Evolutionary conservation across 441 rosid genomes (phyloP), one percentile per base, ranked within the genome.

Genomic region (Aquilaria agallochum): DNA sequence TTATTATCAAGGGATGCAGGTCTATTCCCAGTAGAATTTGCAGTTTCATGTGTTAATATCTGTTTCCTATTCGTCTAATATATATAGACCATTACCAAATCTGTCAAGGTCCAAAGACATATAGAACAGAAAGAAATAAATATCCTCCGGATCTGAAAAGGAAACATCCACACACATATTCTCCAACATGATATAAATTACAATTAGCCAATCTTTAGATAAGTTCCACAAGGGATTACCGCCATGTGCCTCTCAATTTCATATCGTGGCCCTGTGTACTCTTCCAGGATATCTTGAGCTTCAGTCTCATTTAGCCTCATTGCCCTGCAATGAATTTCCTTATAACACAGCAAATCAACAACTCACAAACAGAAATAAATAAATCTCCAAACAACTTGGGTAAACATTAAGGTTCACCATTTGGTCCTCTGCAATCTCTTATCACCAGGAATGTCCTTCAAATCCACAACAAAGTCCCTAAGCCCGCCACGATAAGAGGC

Each of bases 391-490:
- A 67, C n/a, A 58, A 52, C 15, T 45, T 30, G 47, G n/a, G 66
- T 33, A 44, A 42, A 48, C 33, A 13, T 32, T 62, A 58, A 62
- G 45, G 52, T 58, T 67, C 75, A 90, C 98, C 98, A 93, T 88
- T 83, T 86, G 31, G 97, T 90, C 78, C 88, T 85, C 66, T 90
- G 97, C 74, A 93, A 80, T 62, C 81, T 83, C 82, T 83, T 90
- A 56, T 79, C 82, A 11, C 98, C 98, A 1, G 94, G 96, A 68
- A 92, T 88, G 30, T 90, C 89, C 78, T 88, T 84, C 83, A 92
- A 85, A 68, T 92, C 82, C 59, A 92, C 89, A 56, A 88, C 59
- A 50, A 88, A 90, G 55, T 86, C 89, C 74, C 80, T 76, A 68
- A 57, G 64, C 45, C 73, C 76, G 47, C 40, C 67, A 30, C 59